Evolutionary conservation across 169 alveolate species (phyloP), one percentile per base, ranked within the genome.

Genomic region (Plasmodium chabaudi): DNA sequence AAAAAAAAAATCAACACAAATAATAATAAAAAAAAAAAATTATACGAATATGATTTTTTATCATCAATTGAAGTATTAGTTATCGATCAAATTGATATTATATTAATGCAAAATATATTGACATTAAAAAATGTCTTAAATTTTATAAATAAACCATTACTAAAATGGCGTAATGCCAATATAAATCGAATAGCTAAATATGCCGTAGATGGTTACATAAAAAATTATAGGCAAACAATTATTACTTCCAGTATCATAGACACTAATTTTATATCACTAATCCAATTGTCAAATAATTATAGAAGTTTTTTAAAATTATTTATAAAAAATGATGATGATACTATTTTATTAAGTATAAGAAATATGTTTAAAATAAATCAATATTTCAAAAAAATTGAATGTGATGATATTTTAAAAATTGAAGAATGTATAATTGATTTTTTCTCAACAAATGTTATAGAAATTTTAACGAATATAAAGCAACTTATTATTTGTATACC

Each of bases 61-160:
- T 96, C 98, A 21, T 95, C 98, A 13, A 88, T 96, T 7, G 98
- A 96, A 79, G 51, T 96, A 56, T 86, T 96, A 25, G 42, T 96
- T 10, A 74, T 94, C 9, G 98, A 95, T 49, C 93, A 97, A 57
- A 88, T 94, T 23, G 98, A 96, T 64, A 88, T 96, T 47, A 87
- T 96, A 79, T 87, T 92, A 60, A 91, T 95, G 95, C 98, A 96
- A 88, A 96, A 96, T 92, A 94, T 82, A 17, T 82, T 82, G 15
- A 82, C 82, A 70, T 19, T 82, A 34, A 82, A 82, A n/a, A 82
- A 65, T 82, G 90, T 82, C 5, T 47, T 82, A 42, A 67, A 82
- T 39, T 82, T 67, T 67, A 71, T 82, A 27, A 82, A 82, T 63
- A 82, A 82, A 21, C 90, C 90, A 39, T 65, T 82, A 27, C 46